Percentiles rank a stretch among this genome's conserved stretches.
Conservation (phyloP, 164 flowering plant species). For the Berberis thunbergii region DNA sequence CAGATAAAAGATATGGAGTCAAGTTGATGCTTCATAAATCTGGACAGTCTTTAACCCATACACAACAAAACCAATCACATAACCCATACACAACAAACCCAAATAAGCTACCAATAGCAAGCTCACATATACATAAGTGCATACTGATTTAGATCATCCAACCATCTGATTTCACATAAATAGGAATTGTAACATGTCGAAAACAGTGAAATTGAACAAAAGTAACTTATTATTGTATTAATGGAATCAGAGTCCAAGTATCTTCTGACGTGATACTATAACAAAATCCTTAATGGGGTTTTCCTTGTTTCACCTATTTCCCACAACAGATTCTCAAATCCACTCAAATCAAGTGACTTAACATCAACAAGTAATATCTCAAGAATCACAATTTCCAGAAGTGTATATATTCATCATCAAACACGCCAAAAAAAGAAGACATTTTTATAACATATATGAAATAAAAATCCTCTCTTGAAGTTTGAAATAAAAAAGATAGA, state of each 20-base stretch:
- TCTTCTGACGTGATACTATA: slow-evolving; percentile 3
- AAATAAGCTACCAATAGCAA: background rate
- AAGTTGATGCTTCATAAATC: too few species aligned
- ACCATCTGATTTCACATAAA: background rate
- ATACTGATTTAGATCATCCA: background rate
- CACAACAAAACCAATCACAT: too few species aligned
- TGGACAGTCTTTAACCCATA: too few species aligned
- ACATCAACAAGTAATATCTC: background rate
- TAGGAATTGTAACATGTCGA: background rate
- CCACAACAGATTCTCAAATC: background rate
- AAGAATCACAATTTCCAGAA: too few species aligned
- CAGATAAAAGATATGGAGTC: too few species aligned
- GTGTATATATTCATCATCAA: background rate
- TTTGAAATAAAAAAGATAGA: background rate
- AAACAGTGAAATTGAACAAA: background rate
- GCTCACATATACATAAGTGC: background rate
- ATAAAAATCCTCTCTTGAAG: background rate
- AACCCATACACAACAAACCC: slow-evolving; percentile 4
- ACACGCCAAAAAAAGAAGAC: background rate
- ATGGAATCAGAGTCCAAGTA: slow-evolving; percentile 1
- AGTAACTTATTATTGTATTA: too few species aligned
- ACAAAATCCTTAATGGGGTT: background rate
- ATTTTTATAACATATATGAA: background rate
- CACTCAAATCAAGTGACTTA: background rate
- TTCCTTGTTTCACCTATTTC: background rate